Percentiles rank a stretch among this genome's conserved stretches.
These are phyloP conservation scores for Botrytis galanthina DNA, from an alignment of 2,329 filamentous ascomycete genomes.

Conservation along the genomic window DNA sequence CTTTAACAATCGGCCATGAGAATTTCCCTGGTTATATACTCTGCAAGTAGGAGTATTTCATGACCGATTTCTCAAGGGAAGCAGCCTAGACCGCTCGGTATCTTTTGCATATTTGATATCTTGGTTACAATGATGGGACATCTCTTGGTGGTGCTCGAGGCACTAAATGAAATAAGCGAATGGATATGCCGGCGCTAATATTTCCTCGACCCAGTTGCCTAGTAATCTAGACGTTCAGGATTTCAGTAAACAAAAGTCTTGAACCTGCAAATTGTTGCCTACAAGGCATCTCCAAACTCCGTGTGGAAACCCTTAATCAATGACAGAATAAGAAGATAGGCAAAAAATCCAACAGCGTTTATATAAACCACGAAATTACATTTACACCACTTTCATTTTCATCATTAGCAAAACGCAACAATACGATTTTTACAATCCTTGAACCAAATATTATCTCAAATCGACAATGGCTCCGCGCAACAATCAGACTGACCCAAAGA, in stretches of 20 bases:
- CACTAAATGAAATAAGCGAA: not conserved
- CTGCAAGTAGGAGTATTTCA: not conserved
- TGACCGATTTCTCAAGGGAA: not conserved
- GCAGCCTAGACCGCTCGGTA: not conserved
- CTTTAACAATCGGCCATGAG: not conserved
- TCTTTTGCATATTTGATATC: too few relatives aligned
- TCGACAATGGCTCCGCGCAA: too few relatives aligned
- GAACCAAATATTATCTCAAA: not conserved
- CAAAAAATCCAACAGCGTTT: not conserved
- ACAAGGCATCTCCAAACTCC: not conserved
- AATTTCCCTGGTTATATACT: not conserved
- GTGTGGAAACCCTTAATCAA: fast-evolving
- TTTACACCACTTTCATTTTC: not conserved
- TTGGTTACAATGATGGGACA: not conserved
- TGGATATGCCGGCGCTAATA: not conserved
- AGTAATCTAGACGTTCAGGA: not conserved
- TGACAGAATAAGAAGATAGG: not conserved
- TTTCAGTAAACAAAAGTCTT: not conserved
- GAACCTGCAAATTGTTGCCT: not conserved
- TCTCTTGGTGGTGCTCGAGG: not conserved
- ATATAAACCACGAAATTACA: not conserved
- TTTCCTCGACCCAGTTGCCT: not conserved
- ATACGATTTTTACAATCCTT: fast-evolving
- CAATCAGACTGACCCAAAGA: too few relatives aligned
- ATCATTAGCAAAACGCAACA: not conserved